Base-by-base conservation (phyloP, 306 rosid species). In the Sindora glabra region DNA sequence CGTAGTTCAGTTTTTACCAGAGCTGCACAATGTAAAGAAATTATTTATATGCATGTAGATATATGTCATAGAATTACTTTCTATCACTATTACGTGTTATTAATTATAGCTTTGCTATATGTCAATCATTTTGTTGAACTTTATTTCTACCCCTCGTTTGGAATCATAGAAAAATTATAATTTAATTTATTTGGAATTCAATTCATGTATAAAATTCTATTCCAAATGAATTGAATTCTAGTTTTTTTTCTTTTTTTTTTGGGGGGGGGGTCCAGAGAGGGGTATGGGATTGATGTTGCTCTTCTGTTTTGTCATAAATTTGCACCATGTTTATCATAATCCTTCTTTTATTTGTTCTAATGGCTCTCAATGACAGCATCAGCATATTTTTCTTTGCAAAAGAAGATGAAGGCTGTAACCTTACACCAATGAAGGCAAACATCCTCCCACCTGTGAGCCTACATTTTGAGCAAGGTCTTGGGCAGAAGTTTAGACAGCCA, bases 401-500 rank as follows among this genome's bases (percentile, higher is more conserved):
- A 80, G 99, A 94, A 77, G 90, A 86, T 1, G 91, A 79, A 53
- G 94, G 67, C 24, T 86, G 97, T 50, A 78, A 68, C 64, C 80
- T 94, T 67, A 75, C 78, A n/a, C 77, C 97, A 1, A 77, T 3
- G 40, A 89, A 84, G 75, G 91, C 72, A 73, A 48, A 69, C 68
- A 44, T 64, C 71, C 74, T 85, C 59, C 58, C 84, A 67, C 89
- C 95, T 10, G 69, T 94, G 48, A 82, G 81, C 0, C 75, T 89
- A 53, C 76, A 77, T 67, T 94, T 94, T 67, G 73, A 77, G 68
- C 85, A 84, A 73, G 97, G 97, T 56, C 81, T 94, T n/a, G 97
- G 95, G 62, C 99, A 94, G 85, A 84, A 79, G 84, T 94, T 86
- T 85, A 80, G 76, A 40, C 99, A 89, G 60, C 81, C 89, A 14